These are phyloP conservation scores for Globisporangium uncinulatum DNA, from an alignment of 352 stramenopile genomes.

Conservation along the genomic window DNA sequence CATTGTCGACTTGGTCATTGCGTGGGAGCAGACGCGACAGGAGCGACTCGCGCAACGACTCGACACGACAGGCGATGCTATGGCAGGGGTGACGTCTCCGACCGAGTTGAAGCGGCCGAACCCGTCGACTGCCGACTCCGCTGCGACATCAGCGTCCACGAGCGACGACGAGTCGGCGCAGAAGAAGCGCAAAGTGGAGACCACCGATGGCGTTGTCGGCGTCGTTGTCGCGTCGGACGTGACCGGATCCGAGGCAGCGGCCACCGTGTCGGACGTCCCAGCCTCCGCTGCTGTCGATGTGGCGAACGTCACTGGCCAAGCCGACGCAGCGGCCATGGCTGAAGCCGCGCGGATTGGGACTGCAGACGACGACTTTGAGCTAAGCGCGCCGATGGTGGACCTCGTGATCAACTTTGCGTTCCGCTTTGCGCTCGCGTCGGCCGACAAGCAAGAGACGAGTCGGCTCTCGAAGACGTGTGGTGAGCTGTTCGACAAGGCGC, in stretches of 20 bases:
- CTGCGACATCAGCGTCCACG: not conserved
- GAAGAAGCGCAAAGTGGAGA: slow-evolving; percentile 47
- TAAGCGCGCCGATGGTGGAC: slow-evolving; percentile 85
- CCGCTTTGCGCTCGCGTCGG: slow-evolving; percentile 81
- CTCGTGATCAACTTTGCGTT: slow-evolving; percentile 92
- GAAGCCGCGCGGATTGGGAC: slow-evolving; percentile 15
- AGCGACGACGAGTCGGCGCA: slow-evolving; percentile 7
- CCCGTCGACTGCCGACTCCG: not conserved
- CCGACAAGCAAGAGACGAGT: slow-evolving; percentile 86
- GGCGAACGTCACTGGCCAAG: not conserved
- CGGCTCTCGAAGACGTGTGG: slow-evolving; percentile 84
- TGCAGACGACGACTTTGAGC: slow-evolving; percentile 83
- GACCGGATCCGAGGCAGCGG: not conserved
- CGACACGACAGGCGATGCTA: not conserved
- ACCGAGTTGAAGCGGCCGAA: slow-evolving; percentile 14
- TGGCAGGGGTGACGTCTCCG: not conserved
- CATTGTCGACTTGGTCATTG: slow-evolving; percentile 95
- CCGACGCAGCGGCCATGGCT: slow-evolving; percentile 7
- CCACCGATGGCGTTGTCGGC: slow-evolving; percentile 15
- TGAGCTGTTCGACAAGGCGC: slow-evolving; percentile 82
- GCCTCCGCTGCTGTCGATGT: not conserved
- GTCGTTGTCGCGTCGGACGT: slow-evolving; percentile 1
- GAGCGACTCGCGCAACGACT: slow-evolving; percentile 38
- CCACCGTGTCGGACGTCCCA: not conserved
- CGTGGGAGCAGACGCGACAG: slow-evolving; percentile 91